Evolutionary conservation across 305 asterid genomes (phyloP).

Genomic region (Galium porrigens): DNA sequence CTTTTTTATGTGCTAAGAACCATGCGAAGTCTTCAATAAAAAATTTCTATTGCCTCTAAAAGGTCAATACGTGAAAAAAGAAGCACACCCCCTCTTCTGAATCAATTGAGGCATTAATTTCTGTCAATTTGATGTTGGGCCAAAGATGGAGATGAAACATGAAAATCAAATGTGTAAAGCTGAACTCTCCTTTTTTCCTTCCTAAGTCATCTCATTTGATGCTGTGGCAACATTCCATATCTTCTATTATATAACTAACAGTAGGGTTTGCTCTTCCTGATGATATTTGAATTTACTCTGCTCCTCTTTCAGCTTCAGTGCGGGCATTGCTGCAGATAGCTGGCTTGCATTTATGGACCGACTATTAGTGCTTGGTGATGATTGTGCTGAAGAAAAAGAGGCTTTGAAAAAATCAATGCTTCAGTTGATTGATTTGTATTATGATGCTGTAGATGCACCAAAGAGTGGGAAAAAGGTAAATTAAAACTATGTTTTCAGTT

Average conservation of each 20-base stretch:
- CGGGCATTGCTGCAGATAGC: slow-evolving; percentile 52
- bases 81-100: not conserved
- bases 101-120: not conserved
- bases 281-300: not conserved
- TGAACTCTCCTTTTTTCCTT: slow-evolving; percentile 6
- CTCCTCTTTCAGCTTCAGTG: slow-evolving; percentile 31
- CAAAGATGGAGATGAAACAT: not conserved
- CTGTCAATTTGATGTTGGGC: not conserved
- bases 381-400: slow-evolving; percentile 24
- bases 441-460: slow-evolving; percentile 78
- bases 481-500: not conserved
- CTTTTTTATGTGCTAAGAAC: not conserved
- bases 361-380: slow-evolving; percentile 34
- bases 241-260: not conserved
- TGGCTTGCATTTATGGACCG: slow-evolving; percentile 57
- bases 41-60: not conserved
- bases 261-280: slow-evolving; percentile 1
- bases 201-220: not conserved
- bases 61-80: not conserved
- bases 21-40: not conserved
- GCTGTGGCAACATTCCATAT: not conserved
- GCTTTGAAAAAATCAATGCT: slow-evolving; percentile 30
- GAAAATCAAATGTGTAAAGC: not conserved
- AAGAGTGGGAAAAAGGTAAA: slow-evolving; percentile 68
- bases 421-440: slow-evolving; percentile 45